These are phyloP conservation scores for Purpureocillium takamizusanense DNA, from an alignment of 2,329 filamentous ascomycete genomes.

Conservation along the genomic window DNA sequence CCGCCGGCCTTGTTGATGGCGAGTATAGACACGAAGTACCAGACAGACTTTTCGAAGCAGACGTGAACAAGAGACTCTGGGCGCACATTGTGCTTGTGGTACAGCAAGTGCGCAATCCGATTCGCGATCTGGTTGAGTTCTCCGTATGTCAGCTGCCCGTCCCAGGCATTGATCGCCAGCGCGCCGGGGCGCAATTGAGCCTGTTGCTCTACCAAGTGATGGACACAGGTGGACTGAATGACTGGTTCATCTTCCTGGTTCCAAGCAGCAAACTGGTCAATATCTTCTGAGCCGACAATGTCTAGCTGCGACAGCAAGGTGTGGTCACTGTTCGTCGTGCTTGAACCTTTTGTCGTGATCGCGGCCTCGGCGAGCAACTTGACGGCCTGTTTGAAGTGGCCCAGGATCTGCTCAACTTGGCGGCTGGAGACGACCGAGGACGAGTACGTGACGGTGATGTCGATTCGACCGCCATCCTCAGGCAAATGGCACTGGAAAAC, in stretches of 20 bases:
- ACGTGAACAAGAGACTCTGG: slow-evolving; percentile 19
- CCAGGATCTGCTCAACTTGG: slow-evolving; percentile 2
- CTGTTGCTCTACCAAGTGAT: slow-evolving; percentile 12
- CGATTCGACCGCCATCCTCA: not conserved
- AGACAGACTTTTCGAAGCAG: slow-evolving; percentile 28
- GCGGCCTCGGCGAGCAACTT: not conserved
- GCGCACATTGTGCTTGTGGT: slow-evolving; percentile 9
- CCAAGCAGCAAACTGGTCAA: not conserved
- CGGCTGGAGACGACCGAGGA: not conserved
- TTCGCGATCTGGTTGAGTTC: slow-evolving; percentile 28
- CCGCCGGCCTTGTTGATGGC: slow-evolving; percentile 25
- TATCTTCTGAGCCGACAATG: not conserved
- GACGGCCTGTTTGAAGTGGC: slow-evolving; percentile 3
- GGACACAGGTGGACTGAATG: not conserved
- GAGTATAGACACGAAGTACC: slow-evolving; percentile 22
- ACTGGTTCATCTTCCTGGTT: not conserved
- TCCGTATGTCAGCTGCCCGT: slow-evolving; percentile 30
- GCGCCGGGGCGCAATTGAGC: slow-evolving; percentile 20
- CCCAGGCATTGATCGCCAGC: slow-evolving; percentile 32
- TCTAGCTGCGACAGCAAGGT: not conserved
- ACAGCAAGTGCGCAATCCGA: slow-evolving; percentile 21
- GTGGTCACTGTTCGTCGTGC: not conserved
- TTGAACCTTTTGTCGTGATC: not conserved
- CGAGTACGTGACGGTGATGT: not conserved
- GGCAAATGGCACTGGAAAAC: slow-evolving; percentile 1